A percentile compares a stretch with the other conserved stretches of the same genome.
Evolutionary conservation across 371 early-diverging fungal genomes (phyloP).

Genomic region (Rhizopus arrhizus): DNA sequence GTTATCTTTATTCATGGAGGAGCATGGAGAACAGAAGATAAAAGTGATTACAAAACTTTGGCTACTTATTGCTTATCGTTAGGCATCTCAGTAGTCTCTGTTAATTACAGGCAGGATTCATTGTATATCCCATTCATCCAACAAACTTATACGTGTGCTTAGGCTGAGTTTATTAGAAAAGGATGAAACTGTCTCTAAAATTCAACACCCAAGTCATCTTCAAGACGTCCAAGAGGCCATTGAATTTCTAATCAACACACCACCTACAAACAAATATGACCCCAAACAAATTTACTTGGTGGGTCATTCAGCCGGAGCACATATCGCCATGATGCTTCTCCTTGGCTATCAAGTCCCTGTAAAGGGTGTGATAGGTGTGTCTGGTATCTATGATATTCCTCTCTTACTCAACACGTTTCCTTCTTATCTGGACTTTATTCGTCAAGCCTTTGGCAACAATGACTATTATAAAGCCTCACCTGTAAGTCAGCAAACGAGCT

Average conservation of each 20-base stretch:
- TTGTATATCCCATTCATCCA: background rate
- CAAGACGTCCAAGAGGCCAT: constrained; percentile 59
- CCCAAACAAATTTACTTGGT: constrained; percentile 56
- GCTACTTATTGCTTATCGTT: constrained; percentile 43
- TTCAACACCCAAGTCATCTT: constrained; percentile 64
- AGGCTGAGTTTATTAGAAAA: constrained; percentile 39
- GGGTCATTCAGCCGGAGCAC: constrained; percentile 89
- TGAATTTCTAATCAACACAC: constrained; percentile 37
- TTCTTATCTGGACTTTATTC: constrained; percentile 68
- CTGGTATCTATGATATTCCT: constrained; percentile 82
- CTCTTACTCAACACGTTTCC: constrained; percentile 64
- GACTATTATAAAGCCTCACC: constrained; percentile 54
- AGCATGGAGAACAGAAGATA: constrained; percentile 82
- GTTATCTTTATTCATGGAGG: constrained; percentile 81
- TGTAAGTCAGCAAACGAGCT: constrained; percentile 9
- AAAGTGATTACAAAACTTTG: constrained; percentile 56
- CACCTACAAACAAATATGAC: constrained; percentile 32
- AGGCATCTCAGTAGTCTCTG: constrained; percentile 62
- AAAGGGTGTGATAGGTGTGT: constrained; percentile 65
- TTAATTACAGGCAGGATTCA: constrained; percentile 65
- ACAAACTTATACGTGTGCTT: constrained; percentile 1
- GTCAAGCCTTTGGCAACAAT: constrained; percentile 62
- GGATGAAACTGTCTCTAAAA: constrained; percentile 14
- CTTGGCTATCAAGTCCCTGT: constrained; percentile 19
- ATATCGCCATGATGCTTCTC: constrained; percentile 63